phyloP scores from a whole-genome alignment of 2,329 filamentous ascomycete genomes.

The Nigrospora oryzae region DNA sequence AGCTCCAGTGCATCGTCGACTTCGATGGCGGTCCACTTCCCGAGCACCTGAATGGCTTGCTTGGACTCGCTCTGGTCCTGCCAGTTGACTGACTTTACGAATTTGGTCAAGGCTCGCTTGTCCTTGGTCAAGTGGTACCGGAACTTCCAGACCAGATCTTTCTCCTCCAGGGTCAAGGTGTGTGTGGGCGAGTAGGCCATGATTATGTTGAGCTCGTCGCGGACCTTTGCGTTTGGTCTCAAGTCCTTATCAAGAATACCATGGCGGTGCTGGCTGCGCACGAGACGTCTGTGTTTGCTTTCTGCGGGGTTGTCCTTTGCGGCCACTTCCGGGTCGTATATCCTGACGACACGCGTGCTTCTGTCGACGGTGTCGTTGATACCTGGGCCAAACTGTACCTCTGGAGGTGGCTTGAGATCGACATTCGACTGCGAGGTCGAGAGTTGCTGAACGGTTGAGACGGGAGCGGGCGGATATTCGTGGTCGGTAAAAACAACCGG shows the following conservation, averaged over 20 bases:
- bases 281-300: constrained; percentile 84
- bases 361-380: constrained; percentile 61
- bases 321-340: constrained; percentile 91
- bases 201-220: constrained; percentile 86
- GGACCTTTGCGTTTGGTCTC: constrained; percentile 91
- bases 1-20: constrained; percentile 94
- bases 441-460: constrained; percentile 64
- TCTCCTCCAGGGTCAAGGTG: constrained; percentile 78
- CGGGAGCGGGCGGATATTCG: constrained; percentile 78
- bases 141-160: constrained; percentile 96
- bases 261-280: constrained; percentile 82
- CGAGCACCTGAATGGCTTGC: constrained; percentile 81
- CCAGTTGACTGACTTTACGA: constrained; percentile 97
- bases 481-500: constrained; percentile 91
- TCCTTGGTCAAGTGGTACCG: constrained; percentile 88
- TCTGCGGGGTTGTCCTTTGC: constrained; percentile 89
- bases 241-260: constrained; percentile 92
- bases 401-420: constrained; percentile 70
- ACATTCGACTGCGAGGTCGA: constrained; percentile 58
- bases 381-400: constrained; percentile 84
- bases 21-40: constrained; percentile 94
- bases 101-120: constrained; percentile 88
- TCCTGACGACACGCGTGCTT: constrained; percentile 59
- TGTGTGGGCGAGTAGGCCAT: constrained; percentile 91
- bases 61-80: constrained; percentile 74